Conservation (phyloP, 1,139 yeast genomes). For the Scheffersomyces parashehatae region DNA sequence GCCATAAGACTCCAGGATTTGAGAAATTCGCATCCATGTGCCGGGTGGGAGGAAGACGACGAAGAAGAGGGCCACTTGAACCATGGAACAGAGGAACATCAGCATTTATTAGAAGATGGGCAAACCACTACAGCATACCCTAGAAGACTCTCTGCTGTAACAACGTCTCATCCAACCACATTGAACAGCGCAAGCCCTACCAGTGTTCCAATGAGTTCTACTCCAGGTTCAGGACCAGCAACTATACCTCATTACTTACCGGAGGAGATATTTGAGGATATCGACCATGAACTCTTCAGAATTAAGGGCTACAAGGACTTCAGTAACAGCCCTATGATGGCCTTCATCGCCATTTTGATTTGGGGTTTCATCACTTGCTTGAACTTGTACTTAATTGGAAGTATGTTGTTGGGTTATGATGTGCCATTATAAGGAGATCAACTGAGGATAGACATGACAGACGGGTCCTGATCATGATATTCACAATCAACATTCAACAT, state of each 20-base stretch:
- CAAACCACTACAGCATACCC: neutral
- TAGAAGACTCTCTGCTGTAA: neutral
- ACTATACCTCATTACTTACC: neutral
- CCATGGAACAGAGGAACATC: conserved; percentile 10
- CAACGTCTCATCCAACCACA: neutral
- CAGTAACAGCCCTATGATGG: conserved; percentile 51
- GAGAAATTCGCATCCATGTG: conserved; percentile 46
- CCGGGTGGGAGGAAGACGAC: conserved; percentile 45
- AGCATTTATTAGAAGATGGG: neutral
- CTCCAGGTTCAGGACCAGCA: conserved; percentile 4
- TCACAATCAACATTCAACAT: too few relatives aligned
- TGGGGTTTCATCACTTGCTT: conserved; percentile 56
- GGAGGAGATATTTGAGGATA: neutral
- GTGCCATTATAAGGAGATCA: conserved; percentile 27
- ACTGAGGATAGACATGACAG: too few relatives aligned
- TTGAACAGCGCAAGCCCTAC: neutral
- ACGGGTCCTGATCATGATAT: too few relatives aligned
- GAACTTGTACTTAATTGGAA: conserved; percentile 51
- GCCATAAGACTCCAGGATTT: conserved; percentile 46
- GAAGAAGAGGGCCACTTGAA: conserved; percentile 22
- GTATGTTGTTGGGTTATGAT: conserved; percentile 46
- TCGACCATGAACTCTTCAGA: conserved; percentile 14
- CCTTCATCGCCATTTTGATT: conserved; percentile 44
- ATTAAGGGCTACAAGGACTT: conserved; percentile 49
- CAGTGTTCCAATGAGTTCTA: neutral